Percentiles rank a stretch among this genome's conserved stretches.
These are phyloP conservation scores for Phytomonas sp. DNA, from an alignment of 208 protist species.

Conservation along the genomic window DNA sequence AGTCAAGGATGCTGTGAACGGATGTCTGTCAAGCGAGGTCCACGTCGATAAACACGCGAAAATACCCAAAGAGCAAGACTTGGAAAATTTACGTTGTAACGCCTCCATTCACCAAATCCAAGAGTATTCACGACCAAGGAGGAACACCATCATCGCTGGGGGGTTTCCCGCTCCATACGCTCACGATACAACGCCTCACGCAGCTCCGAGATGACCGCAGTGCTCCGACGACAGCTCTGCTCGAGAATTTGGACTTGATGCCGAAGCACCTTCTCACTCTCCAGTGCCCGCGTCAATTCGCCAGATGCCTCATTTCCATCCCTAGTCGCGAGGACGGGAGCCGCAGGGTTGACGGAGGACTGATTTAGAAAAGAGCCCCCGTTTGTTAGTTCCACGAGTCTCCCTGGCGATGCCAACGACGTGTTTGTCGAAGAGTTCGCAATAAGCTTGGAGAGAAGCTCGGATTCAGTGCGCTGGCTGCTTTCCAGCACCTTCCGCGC, in stretches of 20 bases:
- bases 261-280: slow-evolving; percentile 10
- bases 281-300: background rate
- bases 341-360: background rate
- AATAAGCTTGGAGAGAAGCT: slow-evolving; percentile 17
- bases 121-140: background rate
- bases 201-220: slow-evolving; percentile 48
- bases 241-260: slow-evolving; percentile 39
- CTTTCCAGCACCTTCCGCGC: slow-evolving; percentile 17
- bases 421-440: background rate
- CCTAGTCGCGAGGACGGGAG: background rate
- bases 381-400: background rate
- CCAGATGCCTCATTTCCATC: background rate
- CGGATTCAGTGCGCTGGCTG: slow-evolving; percentile 23
- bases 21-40: background rate
- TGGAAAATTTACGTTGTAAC: background rate
- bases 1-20: slow-evolving; percentile 1
- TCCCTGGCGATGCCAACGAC: background rate
- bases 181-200: slow-evolving; percentile 37
- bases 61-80: background rate
- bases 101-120: background rate
- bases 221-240: slow-evolving; percentile 37
- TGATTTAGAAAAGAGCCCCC: background rate
- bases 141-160: background rate
- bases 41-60: background rate
- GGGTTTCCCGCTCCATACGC: background rate